A percentile compares a stretch with the other conserved stretches of the same genome.
Conservation (phyloP, 768 basidiomycete species). For the Termitomyces sp. region DNA sequence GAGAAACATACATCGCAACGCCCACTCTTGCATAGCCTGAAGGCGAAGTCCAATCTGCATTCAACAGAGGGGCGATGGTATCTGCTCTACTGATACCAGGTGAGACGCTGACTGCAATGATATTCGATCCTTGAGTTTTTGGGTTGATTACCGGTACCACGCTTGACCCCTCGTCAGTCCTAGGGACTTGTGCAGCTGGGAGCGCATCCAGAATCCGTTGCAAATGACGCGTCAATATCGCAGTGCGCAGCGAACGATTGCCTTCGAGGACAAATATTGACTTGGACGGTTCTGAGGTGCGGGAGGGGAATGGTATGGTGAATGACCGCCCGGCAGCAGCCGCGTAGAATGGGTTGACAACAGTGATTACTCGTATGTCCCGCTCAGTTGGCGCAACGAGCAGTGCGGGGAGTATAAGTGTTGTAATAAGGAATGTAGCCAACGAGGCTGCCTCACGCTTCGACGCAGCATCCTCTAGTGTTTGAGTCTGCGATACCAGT, state of each 20-base stretch:
- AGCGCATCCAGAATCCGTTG: conserved; percentile 83
- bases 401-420: conserved; percentile 72
- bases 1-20: conserved; percentile 40
- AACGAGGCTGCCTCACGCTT: conserved; percentile 47
- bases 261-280: conserved; percentile 58
- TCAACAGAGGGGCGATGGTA: conserved; percentile 54
- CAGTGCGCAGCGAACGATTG: conserved; percentile 53
- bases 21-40: conserved; percentile 37
- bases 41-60: conserved; percentile 37
- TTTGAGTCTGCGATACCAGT: conserved; percentile 19
- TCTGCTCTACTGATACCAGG: conserved; percentile 75
- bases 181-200: conserved; percentile 55
- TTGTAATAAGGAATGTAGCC: conserved; percentile 75
- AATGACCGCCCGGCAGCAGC: conserved; percentile 55
- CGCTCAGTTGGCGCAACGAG: conserved; percentile 83
- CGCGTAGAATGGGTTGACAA: conserved; percentile 88
- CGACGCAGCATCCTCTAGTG: conserved; percentile 23
- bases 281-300: conserved; percentile 9
- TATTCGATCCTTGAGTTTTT: conserved; percentile 59
- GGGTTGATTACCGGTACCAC: conserved; percentile 32
- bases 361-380: conserved; percentile 83
- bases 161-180: conserved; percentile 29
- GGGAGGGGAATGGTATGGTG: conserved; percentile 20
- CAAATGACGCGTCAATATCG: conserved; percentile 69
- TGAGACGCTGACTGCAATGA: conserved; percentile 67